phyloP scores from a whole-genome alignment of 352 stramenopile genomes.

The Peronospora farinosa region DNA sequence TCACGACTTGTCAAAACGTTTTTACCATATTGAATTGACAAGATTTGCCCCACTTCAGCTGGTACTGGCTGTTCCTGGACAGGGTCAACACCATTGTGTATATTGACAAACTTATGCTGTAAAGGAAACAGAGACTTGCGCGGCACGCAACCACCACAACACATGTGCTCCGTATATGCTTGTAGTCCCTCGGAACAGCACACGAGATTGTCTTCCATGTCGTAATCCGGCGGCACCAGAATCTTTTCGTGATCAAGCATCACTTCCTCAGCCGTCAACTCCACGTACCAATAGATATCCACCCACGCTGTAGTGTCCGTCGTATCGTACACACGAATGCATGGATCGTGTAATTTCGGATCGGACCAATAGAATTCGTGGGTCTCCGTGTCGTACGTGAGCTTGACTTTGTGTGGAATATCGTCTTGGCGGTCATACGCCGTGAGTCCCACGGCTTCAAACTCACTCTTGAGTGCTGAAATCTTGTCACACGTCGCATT shows the following conservation, averaged over 20 bases:
- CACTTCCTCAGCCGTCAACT: constrained; percentile 43
- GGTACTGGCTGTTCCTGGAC: constrained; percentile 55
- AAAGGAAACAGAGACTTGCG: constrained; percentile 57
- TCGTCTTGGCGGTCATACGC: constrained; percentile 65
- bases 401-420: constrained; percentile 75
- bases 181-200: constrained; percentile 69
- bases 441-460: constrained; percentile 49
- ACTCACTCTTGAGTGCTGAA: constrained; percentile 60
- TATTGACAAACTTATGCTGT: constrained; percentile 35
- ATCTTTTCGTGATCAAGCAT: constrained; percentile 38
- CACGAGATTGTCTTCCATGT: constrained; percentile 55
- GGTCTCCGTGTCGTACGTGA: constrained; percentile 82
- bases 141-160: constrained; percentile 65
- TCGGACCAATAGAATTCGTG: constrained; percentile 78
- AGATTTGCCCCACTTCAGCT: constrained; percentile 45
- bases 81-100: constrained; percentile 39
- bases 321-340: constrained; percentile 67
- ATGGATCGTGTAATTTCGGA: constrained; percentile 62
- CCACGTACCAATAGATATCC: constrained; percentile 80
- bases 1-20: constrained; percentile 49
- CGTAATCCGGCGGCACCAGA: constrained; percentile 51
- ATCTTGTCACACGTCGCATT: constrained; percentile 64
- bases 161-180: constrained; percentile 62
- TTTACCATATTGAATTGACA: constrained; percentile 64
- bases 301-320: constrained; percentile 58